Base-by-base conservation (phyloP, 2,329 filamentous ascomycete genomes). In the Capronia americana region DNA sequence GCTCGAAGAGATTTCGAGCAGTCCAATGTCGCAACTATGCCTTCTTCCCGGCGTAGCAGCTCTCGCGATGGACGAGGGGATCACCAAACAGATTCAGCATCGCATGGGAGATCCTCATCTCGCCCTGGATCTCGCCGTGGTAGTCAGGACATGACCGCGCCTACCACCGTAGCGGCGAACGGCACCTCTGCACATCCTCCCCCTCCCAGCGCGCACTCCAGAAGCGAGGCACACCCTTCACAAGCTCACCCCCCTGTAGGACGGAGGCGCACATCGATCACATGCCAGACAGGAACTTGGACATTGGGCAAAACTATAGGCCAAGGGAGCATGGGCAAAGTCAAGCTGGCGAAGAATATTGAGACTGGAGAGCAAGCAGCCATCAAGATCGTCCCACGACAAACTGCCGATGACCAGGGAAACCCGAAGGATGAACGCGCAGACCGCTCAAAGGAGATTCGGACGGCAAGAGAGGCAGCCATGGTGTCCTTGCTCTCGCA, bases 291-390 rank as follows among this genome's bases (percentile, higher is more conserved):
- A 12, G 95, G 95, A 65, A 92, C 93, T 82, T 99, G 94, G 93
- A 88, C 93, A 63, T 84, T 99, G 60, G 94, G 94, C 66, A 98
- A 98, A 84, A 98, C 95, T 3, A 95, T 99, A 74, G 95, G 95
- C 67, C 93, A 93, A 61, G 95, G 95, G 58, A 98, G 94, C 79
- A 99, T 99, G 95, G 95, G 95, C 71, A 98, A 98, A 79, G 95
- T 99, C 69, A 98, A 98, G 82, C 84, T 99, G 72, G 95, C 95
- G 26, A 92, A 92, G 74, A 96, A 96, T 79, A 86, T 90, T 72
- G 93, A 96, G 74, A 92, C 91, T 23, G 91, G 90, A 73, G 95
- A 98, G 82, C 92, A 97, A 88, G 93, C 96, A 69, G 95, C 95
- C 41, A 93, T 97, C 78, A 99, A 99, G 81, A 98, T 99, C 73